Evolutionary conservation across 73 alveolate genomes (phyloP).

Genomic region (Halteria grandinella): DNA sequence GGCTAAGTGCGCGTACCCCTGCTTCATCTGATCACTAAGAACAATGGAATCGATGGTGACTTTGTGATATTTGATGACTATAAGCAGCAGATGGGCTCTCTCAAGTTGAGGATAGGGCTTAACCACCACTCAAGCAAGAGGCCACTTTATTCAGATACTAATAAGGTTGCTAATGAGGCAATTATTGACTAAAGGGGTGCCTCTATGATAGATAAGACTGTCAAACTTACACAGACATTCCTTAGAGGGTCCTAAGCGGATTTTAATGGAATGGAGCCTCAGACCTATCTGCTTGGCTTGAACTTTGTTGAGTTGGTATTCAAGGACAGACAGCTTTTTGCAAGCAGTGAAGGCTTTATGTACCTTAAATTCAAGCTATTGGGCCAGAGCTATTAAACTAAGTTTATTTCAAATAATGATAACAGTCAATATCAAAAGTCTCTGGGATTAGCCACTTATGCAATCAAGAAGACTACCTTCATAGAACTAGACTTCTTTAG

Average conservation of each 20-base stretch:
- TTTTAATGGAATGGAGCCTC: background rate
- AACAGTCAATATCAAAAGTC: slow-evolving; percentile 12
- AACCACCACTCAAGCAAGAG: slow-evolving; percentile 53
- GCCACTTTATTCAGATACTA: slow-evolving; percentile 31
- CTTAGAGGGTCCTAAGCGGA: slow-evolving; percentile 11
- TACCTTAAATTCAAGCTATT: slow-evolving; percentile 31
- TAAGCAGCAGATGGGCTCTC: slow-evolving; percentile 59
- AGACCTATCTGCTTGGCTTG: slow-evolving; percentile 27
- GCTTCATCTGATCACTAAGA: slow-evolving; percentile 38
- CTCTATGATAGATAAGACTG: slow-evolving; percentile 32
- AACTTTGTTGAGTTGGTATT: slow-evolving; percentile 34
- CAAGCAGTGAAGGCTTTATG: slow-evolving; percentile 1
- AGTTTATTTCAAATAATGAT: slow-evolving; percentile 13
- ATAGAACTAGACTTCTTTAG: slow-evolving; percentile 14
- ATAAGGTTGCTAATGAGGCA: background rate
- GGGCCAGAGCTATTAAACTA: slow-evolving; percentile 41
- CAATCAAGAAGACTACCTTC: slow-evolving; percentile 24
- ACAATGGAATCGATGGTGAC: slow-evolving; percentile 58
- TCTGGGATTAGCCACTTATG: slow-evolving; percentile 6
- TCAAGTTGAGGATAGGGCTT: slow-evolving; percentile 38
- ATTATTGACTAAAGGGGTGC: background rate
- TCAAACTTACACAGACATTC: background rate
- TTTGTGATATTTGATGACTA: slow-evolving; percentile 54
- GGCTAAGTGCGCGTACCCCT: slow-evolving; percentile 65
- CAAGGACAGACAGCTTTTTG: slow-evolving; percentile 30